These are phyloP conservation scores for Hordeum marinum DNA, from an alignment of 176 grass and related monocot genomes.

Conservation along the genomic window DNA sequence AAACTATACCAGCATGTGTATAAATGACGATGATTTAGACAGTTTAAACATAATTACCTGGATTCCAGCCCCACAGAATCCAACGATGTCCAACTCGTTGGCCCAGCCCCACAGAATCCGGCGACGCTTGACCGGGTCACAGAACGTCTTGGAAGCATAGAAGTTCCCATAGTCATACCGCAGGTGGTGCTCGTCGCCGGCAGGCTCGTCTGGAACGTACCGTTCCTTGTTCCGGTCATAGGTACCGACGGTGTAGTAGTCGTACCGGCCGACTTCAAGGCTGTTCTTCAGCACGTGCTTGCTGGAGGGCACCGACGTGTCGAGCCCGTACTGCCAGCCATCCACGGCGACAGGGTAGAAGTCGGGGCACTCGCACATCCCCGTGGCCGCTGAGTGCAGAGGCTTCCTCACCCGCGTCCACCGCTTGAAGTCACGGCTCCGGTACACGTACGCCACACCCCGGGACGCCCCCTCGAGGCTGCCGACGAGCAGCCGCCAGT, in stretches of 20 bases:
- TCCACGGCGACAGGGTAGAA: neutral
- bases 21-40: too few species aligned
- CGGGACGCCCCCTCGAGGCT: neutral
- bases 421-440: slow-evolving; percentile 50
- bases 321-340: slow-evolving; percentile 29
- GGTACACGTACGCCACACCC: slow-evolving; percentile 51
- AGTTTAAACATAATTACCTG: slow-evolving; percentile 62
- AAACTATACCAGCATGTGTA: too few species aligned
- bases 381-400: slow-evolving; percentile 49
- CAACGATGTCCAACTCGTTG: slow-evolving; percentile 60
- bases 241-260: slow-evolving; percentile 74
- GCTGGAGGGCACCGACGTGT: neutral
- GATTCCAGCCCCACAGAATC: slow-evolving; percentile 76
- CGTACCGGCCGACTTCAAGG: slow-evolving; percentile 56
- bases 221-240: slow-evolving; percentile 35
- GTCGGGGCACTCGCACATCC: neutral
- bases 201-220: slow-evolving; percentile 52
- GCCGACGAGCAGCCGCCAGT: slow-evolving; percentile 33
- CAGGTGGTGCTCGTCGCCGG: slow-evolving; percentile 7
- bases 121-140: slow-evolving; percentile 50
- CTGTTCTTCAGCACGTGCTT: slow-evolving; percentile 83
- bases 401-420: slow-evolving; percentile 55
- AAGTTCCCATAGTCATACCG: slow-evolving; percentile 82
- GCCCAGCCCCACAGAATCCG: slow-evolving; percentile 83
- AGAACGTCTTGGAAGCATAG: slow-evolving; percentile 85